Evolutionary conservation across 352 stramenopile species (phyloP), one percentile per base, ranked within the genome.

Genomic region (Phytopythium ostracodes): DNA sequence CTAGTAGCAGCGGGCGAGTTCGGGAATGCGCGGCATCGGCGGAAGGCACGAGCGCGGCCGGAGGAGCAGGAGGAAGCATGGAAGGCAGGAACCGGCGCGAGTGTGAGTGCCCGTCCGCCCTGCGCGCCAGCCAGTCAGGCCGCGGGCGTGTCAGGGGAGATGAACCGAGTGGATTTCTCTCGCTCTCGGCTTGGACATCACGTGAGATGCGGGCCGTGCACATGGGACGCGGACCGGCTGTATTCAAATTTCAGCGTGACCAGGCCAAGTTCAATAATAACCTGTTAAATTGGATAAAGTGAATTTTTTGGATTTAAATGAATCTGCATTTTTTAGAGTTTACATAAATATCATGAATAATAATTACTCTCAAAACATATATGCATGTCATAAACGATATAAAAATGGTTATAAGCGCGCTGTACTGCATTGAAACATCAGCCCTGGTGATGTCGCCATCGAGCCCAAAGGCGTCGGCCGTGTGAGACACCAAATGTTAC

Each of bases 111-210:
- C n/a, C n/a, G n/a, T n/a, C n/a, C 29, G 29, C 29, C 36, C 36
- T 4, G 14, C 36, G 36, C 36, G 36, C 36, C 36, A 42, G 36
- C 44, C 44, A 51, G 44, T 51, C 44, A 51, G n/a, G 29, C 29
- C 29, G 29, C 7, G 29, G 29, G 29, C 42, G n/a, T 49, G 42
- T 12, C 42, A 49, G 42, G 42, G 29, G 42, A 49, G 44, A 51
- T 51, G 44, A 17, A 49, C 42, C 42, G 42, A 31, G 44, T 51
- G 44, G 44, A 51, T 51, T 51, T 49, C 15, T 46, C 42, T 44
- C 9, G 38, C 40, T 7, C 14, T n/a, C 38, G n/a, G 38, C 42
- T 49, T 25, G 44, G 44, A 7, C 44, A 51, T 51, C 44, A 31
- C 22, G 44, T 20, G 44, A 15, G 44, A 31, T 25, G 42, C n/a